Evolutionary conservation across 768 basidiomycete genomes (phyloP).

Genomic region (Lactarius indigo): DNA sequence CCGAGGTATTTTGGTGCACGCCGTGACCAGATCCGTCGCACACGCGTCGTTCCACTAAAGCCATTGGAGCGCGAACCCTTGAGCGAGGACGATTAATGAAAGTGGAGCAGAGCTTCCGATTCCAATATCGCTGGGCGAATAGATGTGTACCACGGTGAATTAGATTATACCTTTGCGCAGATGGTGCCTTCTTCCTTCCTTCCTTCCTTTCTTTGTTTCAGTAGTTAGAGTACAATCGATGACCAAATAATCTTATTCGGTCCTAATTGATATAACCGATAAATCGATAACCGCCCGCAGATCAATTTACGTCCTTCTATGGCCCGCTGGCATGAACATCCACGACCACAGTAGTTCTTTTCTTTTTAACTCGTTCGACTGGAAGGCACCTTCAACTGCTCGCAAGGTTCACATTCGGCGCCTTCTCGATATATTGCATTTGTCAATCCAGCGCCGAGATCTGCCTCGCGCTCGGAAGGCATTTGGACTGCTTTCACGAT

Average conservation of each 20-base stretch:
- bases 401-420: slow-evolving; percentile 72
- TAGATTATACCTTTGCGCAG: not conserved
- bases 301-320: not conserved
- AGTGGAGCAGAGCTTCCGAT: not conserved
- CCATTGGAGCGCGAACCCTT: slow-evolving; percentile 25
- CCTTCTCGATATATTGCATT: slow-evolving; percentile 68
- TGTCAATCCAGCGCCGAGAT: slow-evolving; percentile 67
- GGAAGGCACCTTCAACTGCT: slow-evolving; percentile 47
- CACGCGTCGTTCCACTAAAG: slow-evolving; percentile 24
- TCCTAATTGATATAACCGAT: not conserved
- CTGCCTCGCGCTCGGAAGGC: slow-evolving; percentile 58
- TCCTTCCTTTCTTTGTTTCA: not conserved
- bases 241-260: not conserved
- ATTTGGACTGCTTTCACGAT: slow-evolving; percentile 72
- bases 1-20: slow-evolving; percentile 62
- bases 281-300: not conserved
- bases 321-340: slow-evolving; percentile 2
- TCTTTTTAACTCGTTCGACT: slow-evolving; percentile 58
- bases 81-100: slow-evolving; percentile 13
- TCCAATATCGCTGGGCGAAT: not conserved
- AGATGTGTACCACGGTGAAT: not conserved
- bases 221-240: not conserved
- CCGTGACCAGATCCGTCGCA: slow-evolving; percentile 44
- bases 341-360: slow-evolving; percentile 40
- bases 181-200: not conserved